A percentile compares a stretch with the other conserved stretches of the same genome.
These are phyloP conservation scores for Fusarium mundagurra DNA, from an alignment of 2,329 filamentous ascomycete genomes.

Conservation along the genomic window DNA sequence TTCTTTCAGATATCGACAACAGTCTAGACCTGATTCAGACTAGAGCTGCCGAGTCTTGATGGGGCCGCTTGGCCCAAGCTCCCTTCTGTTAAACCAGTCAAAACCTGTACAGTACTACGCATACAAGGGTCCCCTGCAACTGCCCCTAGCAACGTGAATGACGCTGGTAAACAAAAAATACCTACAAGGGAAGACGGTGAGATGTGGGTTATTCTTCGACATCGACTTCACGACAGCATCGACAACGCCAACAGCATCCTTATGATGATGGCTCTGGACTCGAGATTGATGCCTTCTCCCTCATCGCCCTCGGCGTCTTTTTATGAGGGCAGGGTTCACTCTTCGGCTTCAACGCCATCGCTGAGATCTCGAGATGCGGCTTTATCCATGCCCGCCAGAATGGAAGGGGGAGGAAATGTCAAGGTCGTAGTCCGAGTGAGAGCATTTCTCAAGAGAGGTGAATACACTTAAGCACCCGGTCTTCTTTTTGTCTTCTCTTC, in stretches of 20 bases:
- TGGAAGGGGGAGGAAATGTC: conserved; percentile 78
- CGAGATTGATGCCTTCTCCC: conserved; percentile 57
- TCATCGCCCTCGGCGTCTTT: conserved; percentile 42
- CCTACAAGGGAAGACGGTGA: conserved; percentile 5
- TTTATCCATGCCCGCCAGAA: conserved; percentile 64
- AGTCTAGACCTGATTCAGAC: neutral
- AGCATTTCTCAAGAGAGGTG: conserved; percentile 82
- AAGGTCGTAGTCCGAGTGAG: conserved; percentile 84
- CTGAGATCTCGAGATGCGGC: conserved; percentile 77
- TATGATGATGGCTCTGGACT: conserved; percentile 54
- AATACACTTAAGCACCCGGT: conserved; percentile 33
- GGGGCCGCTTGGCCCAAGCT: conserved; percentile 33
- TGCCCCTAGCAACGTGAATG: conserved; percentile 50
- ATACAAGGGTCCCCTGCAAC: conserved; percentile 32
- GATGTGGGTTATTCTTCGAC: conserved; percentile 54
- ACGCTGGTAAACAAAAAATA: conserved; percentile 49
- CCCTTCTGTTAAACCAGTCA: conserved; percentile 16
- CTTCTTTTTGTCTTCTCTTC: neutral
- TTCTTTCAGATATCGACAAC: conserved; percentile 11
- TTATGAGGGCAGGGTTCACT: conserved; percentile 57
- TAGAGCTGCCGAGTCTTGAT: neutral
- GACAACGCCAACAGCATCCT: conserved; percentile 53
- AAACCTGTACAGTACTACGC: conserved; percentile 10
- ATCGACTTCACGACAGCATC: conserved; percentile 53
- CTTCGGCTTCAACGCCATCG: conserved; percentile 81